phyloP scores from a whole-genome alignment of 805 yeast genomes.

The Saccharomycopsis babjevae region DNA sequence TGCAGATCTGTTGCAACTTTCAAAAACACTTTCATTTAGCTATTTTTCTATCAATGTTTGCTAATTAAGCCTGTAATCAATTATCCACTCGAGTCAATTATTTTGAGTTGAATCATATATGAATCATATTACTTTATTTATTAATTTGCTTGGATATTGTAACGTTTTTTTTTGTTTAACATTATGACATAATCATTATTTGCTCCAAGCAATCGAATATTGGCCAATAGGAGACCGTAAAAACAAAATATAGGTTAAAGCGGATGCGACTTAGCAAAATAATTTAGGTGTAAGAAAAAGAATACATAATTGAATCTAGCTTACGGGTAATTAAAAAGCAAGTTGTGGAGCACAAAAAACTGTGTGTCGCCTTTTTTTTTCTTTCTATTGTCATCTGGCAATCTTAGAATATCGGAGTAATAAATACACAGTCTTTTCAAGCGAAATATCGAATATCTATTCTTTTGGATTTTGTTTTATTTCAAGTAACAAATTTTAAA shows the following conservation, averaged over 20 bases:
- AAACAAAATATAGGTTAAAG: neutral
- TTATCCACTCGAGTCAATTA: neutral
- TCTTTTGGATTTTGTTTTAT: neutral
- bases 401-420: too few relatives aligned
- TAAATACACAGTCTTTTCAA: neutral
- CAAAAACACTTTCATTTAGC: neutral
- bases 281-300: neutral
- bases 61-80: neutral
- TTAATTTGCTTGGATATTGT: neutral
- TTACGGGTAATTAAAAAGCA: neutral
- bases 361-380: neutral
- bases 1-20: too few relatives aligned
- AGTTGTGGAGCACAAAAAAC: neutral
- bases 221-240: neutral
- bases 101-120: neutral
- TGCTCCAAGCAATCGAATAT: neutral
- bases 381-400: neutral
- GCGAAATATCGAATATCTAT: neutral
- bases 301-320: neutral
- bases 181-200: neutral
- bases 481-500: neutral
- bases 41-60: neutral
- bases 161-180: too few relatives aligned
- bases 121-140: neutral
- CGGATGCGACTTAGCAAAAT: neutral